Evolutionary conservation across 176 grass and related monocot genomes (phyloP).

Genomic region (Poa annua): DNA sequence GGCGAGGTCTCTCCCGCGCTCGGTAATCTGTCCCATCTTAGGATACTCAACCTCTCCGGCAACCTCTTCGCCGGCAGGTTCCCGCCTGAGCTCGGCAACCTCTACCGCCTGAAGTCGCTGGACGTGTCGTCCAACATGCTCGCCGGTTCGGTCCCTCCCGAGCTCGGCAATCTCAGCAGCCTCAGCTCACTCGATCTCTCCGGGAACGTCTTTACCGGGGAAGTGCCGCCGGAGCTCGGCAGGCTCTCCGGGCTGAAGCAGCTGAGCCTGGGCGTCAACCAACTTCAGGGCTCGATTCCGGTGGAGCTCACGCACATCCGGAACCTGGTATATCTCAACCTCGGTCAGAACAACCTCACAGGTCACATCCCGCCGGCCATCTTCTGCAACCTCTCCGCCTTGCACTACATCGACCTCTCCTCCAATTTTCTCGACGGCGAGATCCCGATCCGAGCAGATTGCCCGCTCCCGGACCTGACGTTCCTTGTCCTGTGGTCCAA

Average conservation of each 20-base stretch:
- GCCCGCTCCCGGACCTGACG: conserved; percentile 57
- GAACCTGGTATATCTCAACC: conserved; percentile 62
- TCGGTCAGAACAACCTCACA: conserved; percentile 67
- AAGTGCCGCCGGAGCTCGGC: conserved; percentile 60
- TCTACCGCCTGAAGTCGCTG: conserved; percentile 33
- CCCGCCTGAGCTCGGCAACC: conserved; percentile 42
- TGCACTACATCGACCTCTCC: conserved; percentile 80
- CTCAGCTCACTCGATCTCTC: conserved; percentile 74
- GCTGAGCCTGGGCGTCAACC: conserved; percentile 62
- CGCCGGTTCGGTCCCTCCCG: conserved; percentile 18
- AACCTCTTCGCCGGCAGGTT: conserved; percentile 50
- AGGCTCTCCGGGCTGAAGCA: conserved; percentile 52
- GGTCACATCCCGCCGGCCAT: conserved; percentile 61
- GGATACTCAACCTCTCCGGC: conserved; percentile 57
- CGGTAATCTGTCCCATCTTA: conserved; percentile 67
- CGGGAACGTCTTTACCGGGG: conserved; percentile 52
- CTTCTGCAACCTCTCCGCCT: conserved; percentile 70
- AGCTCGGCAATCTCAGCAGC: conserved; percentile 47
- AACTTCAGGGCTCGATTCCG: conserved; percentile 60
- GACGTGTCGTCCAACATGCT: conserved; percentile 47
- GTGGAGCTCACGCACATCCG: conserved; percentile 52
- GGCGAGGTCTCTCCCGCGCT: conserved; percentile 62
- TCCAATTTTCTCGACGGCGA: conserved; percentile 65
- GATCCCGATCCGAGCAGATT: conserved; percentile 59
- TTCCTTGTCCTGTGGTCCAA: conserved; percentile 90